Conservation (phyloP, 2,329 filamentous ascomycete genomes). For the Exserohilum rostratum region DNA sequence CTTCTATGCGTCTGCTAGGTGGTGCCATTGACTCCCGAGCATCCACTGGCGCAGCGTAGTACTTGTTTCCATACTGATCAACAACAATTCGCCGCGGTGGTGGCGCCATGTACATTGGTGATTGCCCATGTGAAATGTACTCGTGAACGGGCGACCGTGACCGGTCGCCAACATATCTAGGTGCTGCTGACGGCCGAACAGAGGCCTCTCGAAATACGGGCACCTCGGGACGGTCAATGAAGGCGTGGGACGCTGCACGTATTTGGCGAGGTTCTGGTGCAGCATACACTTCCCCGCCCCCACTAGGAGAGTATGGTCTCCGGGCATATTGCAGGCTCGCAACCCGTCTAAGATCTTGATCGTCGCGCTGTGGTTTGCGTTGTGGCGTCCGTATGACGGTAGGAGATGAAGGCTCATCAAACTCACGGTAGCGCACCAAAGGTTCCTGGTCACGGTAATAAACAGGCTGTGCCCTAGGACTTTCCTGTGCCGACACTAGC, state of each 20-base stretch:
- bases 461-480: slow-evolving; percentile 51
- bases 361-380: slow-evolving; percentile 50
- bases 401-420: slow-evolving; percentile 49
- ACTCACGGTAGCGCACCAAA: slow-evolving; percentile 51
- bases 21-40: slow-evolving; percentile 62
- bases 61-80: slow-evolving; percentile 83
- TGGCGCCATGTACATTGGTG: slow-evolving; percentile 51
- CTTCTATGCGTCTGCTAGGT: slow-evolving; percentile 55
- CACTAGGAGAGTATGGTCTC: slow-evolving; percentile 49
- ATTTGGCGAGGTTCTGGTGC: slow-evolving; percentile 45
- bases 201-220: slow-evolving; percentile 48
- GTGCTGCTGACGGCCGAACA: slow-evolving; percentile 43
- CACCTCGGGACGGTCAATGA: slow-evolving; percentile 48
- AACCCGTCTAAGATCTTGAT: slow-evolving; percentile 55
- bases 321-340: slow-evolving; percentile 57
- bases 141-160: slow-evolving; percentile 49
- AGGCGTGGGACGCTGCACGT: slow-evolving; percentile 52
- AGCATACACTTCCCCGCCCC: slow-evolving; percentile 46
- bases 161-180: slow-evolving; percentile 51
- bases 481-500: slow-evolving; percentile 46
- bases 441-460: slow-evolving; percentile 52
- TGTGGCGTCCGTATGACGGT: slow-evolving; percentile 48
- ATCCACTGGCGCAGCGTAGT: slow-evolving; percentile 62
- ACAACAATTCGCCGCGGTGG: slow-evolving; percentile 72
- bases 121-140: slow-evolving; percentile 48